A percentile compares a stretch with the other conserved stretches of the same genome.
Conservation (phyloP, 106 monocot genomes). For the Agapanthus africanus region DNA sequence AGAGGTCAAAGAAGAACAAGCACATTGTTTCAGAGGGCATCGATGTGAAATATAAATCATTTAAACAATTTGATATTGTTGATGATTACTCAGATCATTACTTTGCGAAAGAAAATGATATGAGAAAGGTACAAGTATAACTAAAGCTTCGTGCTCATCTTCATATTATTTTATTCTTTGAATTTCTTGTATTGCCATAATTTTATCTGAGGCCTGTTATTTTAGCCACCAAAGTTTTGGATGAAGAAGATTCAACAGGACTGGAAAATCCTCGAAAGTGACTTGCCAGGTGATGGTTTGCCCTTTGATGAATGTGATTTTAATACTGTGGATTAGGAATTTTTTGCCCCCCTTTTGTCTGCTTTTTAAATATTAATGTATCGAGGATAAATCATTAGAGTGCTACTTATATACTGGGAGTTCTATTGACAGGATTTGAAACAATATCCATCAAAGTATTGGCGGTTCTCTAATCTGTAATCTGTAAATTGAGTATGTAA, state of each 20-base stretch:
- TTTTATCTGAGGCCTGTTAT: neutral
- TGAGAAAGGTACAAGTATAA: slow-evolving; percentile 4
- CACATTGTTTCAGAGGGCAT: slow-evolving; percentile 21
- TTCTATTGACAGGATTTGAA: no score
- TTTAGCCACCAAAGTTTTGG: slow-evolving; percentile 32
- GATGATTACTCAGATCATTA: slow-evolving; percentile 42
- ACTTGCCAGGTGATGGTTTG: slow-evolving; percentile 30
- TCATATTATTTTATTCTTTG: neutral
- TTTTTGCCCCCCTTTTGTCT: no score
- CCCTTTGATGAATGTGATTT: neutral
- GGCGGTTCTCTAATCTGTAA: no score
- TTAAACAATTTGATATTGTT: slow-evolving; percentile 49
- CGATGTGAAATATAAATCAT: slow-evolving; percentile 19
- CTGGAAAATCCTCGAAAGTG: slow-evolving; percentile 38
- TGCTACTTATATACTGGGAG: no score
- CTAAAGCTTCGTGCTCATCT: neutral
- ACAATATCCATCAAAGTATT: no score
- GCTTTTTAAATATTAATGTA: no score
- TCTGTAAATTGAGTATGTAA: no score
- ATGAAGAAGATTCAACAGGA: slow-evolving; percentile 40
- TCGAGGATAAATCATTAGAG: no score
- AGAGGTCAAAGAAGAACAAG: neutral
- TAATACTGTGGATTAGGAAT: neutral
- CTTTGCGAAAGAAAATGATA: slow-evolving; percentile 4
- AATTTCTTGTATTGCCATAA: neutral